Percentiles rank a stretch among this genome's conserved stretches.
phyloP scores from a whole-genome alignment of 352 stramenopile species.

The Phytopythium ostracodes region DNA sequence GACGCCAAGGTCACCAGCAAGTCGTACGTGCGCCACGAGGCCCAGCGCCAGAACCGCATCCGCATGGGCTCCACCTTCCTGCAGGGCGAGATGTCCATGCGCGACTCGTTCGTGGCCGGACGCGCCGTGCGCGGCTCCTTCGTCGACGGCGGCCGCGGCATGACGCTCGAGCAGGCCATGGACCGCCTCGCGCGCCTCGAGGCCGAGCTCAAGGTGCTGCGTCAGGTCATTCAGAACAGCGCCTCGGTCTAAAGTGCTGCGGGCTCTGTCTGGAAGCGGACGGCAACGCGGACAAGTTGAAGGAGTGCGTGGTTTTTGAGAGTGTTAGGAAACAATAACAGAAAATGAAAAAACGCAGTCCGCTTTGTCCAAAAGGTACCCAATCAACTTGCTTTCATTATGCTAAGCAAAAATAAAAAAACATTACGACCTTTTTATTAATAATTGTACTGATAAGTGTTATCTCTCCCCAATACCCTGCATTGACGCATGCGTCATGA shows the following conservation, averaged over 20 bases:
- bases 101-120: conserved; percentile 75
- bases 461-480: too few relatives aligned
- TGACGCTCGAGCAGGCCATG: conserved; percentile 72
- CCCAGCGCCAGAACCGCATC: conserved; percentile 75
- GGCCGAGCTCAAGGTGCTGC: conserved; percentile 60
- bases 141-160: conserved; percentile 43
- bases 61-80: conserved; percentile 61
- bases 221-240: conserved; percentile 52
- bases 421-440: too few relatives aligned
- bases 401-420: too few relatives aligned
- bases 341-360: background rate
- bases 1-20: conserved; percentile 52
- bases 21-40: conserved; percentile 56
- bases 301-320: background rate
- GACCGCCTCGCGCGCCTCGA: conserved; percentile 65
- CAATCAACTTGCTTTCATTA: too few relatives aligned
- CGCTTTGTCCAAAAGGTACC: too few relatives aligned
- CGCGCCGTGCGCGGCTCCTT: conserved; percentile 58
- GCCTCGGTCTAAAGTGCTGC: conserved; percentile 4
- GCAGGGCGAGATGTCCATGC: conserved; percentile 53
- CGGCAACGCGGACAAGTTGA: background rate
- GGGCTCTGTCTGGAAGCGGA: too few relatives aligned
- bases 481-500: too few relatives aligned
- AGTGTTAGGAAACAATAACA: background rate
- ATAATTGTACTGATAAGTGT: background rate